Percentiles rank a stretch among this genome's conserved stretches.
Evolutionary conservation across 148 eudicot species (phyloP).

Genomic region (Fagopyrum tataricum): DNA sequence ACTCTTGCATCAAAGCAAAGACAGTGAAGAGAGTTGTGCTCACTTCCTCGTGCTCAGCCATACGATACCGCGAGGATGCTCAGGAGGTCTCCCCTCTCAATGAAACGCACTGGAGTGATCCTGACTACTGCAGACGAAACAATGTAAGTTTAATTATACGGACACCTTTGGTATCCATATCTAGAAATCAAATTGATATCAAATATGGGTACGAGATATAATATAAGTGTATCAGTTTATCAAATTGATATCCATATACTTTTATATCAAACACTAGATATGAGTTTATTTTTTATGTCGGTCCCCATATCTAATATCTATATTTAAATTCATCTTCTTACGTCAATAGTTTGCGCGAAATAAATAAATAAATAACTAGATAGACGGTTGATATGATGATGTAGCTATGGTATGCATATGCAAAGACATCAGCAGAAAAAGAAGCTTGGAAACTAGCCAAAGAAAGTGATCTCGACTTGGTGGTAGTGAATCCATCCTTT

Average conservation of each 20-base stretch:
- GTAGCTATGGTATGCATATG: slow-evolving; percentile 93
- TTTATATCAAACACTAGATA: no score
- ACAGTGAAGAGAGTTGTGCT: slow-evolving; percentile 67
- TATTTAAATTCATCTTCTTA: not conserved
- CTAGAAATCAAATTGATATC: no score
- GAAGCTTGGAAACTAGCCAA: slow-evolving; percentile 74
- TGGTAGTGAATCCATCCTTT: slow-evolving; percentile 86
- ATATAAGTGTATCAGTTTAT: no score
- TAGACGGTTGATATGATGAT: slow-evolving; percentile 9
- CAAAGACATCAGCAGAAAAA: slow-evolving; percentile 81
- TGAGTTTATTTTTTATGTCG: no score
- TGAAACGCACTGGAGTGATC: slow-evolving; percentile 94
- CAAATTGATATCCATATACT: no score
- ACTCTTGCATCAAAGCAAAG: slow-evolving; percentile 60
- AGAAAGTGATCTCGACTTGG: slow-evolving; percentile 66
- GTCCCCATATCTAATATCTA: no score
- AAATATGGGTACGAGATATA: no score
- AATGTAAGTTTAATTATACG: slow-evolving; percentile 35
- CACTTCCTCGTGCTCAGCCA: slow-evolving; percentile 90
- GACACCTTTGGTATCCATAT: no score
- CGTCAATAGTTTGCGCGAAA: not conserved
- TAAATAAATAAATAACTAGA: not conserved
- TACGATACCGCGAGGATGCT: slow-evolving; percentile 64
- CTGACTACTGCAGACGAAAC: slow-evolving; percentile 62
- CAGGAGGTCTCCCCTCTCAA: slow-evolving; percentile 51